Evolutionary conservation across 306 rosid genomes (phyloP), one percentile per base, ranked within the genome.

Genomic region (Dalbergia cultrata): DNA sequence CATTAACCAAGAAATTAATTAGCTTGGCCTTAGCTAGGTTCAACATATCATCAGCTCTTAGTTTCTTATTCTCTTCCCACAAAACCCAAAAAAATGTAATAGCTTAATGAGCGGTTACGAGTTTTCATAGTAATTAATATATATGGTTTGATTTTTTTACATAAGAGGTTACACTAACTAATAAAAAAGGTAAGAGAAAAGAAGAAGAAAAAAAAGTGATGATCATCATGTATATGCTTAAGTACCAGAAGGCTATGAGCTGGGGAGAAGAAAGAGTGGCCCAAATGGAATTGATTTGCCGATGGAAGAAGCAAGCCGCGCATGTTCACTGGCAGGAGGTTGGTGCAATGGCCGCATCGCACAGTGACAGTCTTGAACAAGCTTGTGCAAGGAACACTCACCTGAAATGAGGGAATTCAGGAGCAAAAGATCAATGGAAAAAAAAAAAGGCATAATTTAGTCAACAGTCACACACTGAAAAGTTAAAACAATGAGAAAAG

Each of bases 351-450:
- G 16, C 98, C 98, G 54, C 98, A 95, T 84, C 98, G 74, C 8
- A 95, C 98, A n/a, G 98, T 95, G 4, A 95, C 97, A 0, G 98
- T 92, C 86, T 91, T 92, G 88, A 95, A 95, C 95, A 95, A 91
- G 78, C 97, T 95, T 6, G 95, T 88, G 81, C 95, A 91, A 14
- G 98, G 98, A 85, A 95, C 97, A 74, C 98, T 92, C 74, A 95
- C 98, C 98, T 86, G 84, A 62, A 76, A 60, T 39, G 14, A 63
- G 4, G 5, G 16, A 21, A 43, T 7, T 5, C 7, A 37, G 41
- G 3, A 13, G 26, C 13, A 44, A 22, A 47, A 34, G 8, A 58
- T 22, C 26, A 78, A 70, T 13, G 8, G 8, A 26, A 26, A 8
- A 71, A 14, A 35, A 44, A 45, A 72, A 61, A n/a, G 33, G 7